Evolutionary conservation across 768 basidiomycete genomes (phyloP).

Genomic region (Leccinum incarnatum): DNA sequence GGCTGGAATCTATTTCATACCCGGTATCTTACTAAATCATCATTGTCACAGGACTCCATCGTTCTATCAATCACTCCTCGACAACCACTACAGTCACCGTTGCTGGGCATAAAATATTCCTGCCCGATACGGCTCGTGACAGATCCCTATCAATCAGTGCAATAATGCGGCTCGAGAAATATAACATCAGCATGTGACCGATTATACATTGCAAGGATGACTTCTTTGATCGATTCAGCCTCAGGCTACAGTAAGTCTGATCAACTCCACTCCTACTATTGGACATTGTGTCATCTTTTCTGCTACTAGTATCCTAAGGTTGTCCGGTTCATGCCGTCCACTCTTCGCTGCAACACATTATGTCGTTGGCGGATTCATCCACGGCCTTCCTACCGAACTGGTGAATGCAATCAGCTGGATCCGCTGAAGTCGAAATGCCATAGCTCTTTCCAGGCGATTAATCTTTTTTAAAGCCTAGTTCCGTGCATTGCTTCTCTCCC

Average conservation of each 20-base stretch:
- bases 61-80: slow-evolving; percentile 46
- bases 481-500: background rate
- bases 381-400: background rate
- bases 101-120: slow-evolving; percentile 38
- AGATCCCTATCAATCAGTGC: slow-evolving; percentile 42
- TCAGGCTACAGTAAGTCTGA: background rate
- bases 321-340: background rate
- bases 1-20: background rate
- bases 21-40: background rate
- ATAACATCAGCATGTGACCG: background rate
- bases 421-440: background rate
- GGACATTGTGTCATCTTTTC: background rate
- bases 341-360: background rate
- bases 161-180: background rate
- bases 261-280: background rate
- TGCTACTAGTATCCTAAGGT: background rate
- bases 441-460: background rate
- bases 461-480: background rate
- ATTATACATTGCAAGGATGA: background rate
- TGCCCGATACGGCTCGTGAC: slow-evolving; percentile 59
- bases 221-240: background rate
- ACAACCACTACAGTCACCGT: slow-evolving; percentile 36
- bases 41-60: slow-evolving; percentile 52
- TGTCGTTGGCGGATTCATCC: background rate
- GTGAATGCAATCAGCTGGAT: no score